Evolutionary conservation across 2,329 filamentous ascomycete genomes (phyloP), one percentile per base, ranked within the genome.

Genomic region (Exophiala sp.): DNA sequence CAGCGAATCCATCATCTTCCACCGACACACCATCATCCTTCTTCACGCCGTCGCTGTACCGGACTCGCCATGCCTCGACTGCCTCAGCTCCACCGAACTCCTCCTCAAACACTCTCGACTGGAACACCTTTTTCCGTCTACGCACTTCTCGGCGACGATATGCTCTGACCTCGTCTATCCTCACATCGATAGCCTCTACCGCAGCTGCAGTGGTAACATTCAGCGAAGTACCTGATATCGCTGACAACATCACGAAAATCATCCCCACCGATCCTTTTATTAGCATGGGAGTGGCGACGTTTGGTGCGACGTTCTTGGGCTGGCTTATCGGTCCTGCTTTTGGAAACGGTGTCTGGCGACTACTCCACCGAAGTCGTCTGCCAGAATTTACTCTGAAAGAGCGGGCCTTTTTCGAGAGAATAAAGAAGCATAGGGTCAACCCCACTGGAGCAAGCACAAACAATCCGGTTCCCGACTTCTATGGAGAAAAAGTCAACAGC

Each of bases 401-500:
- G 72, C 88, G 83, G 63, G 85, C 91, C 68, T 96, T 98, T 74
- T 96, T 91, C 69, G 81, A 83, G 54, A 80, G 91, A 59, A 87
- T 98, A 70, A 93, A 90, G 76, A 88, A 85, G 69, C 85, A 93
- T 73, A 83, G 93, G 21, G 91, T 95, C 55, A 91, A 98, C 67
- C 91, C 93, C 2, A 86, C 83, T 13, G 85, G 85, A 46, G 94
- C 89, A 56, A 95, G 88, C 34, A 83, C 93, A 60, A 81, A 87
- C 45, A 97, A 97, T 72, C 93, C 93, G 14, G 87, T 95, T 1
- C 90, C 91, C 37, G 93, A 98, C 67, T 98, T 95, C 71, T 98
- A 98, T 64, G 93, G 93, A 62, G 93, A 98, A 74, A 97, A 96
- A 78, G 95, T 98, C 62, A 87, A 86, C 44, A 95, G 89, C 63